Evolutionary conservation across 148 eudicot species (phyloP), one percentile per base, ranked within the genome.

Genomic region (Persicaria tinctoria): DNA sequence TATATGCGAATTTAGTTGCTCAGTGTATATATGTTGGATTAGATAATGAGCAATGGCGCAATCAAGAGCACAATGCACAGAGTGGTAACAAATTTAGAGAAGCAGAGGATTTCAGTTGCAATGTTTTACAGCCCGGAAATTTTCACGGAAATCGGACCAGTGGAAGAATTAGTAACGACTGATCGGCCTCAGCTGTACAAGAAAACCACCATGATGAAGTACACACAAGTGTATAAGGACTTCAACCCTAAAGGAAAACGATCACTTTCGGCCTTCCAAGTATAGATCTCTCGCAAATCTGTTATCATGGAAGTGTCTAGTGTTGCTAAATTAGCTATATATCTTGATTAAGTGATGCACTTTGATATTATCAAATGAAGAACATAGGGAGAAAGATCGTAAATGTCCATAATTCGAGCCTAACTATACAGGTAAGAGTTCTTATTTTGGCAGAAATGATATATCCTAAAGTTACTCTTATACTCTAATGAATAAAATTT

Each of bases 41-140:
- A 82, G 81, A 76, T 79, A 68, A 72, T 78, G 81, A 78, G 77
- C 14, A 79, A 79, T 13, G 81, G 84, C 13, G 70, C 44, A 60
- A 66, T 78, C 57, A 77, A 79, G 78, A 79, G 82, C 69, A 74
- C 80, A 17, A 2, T 70, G 6, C 73, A 70, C 49, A 70, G 73
- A n/a, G 73, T 70, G 73, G 73, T 70, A 1, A 46, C 73, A 44
- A 70, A 16, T 70, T 46, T 20, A 13, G 73, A 70, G 23, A 70
- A 47, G 48, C 51, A 70, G 48, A 70, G 49, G 51, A 3, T 70
- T 41, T 70, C 73, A 0, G 48, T 70, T 13, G 73, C 51, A 2
- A 46, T 70, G 73, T 70, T 70, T 46, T 70, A 47, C 51, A 70
- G 7, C 13, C 2, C 60, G 23, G 4, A 23, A 20, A 56, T 7